Base-by-base conservation (phyloP, 192 early-diverging fungal genomes). In the Helicostylum pulchrum region DNA sequence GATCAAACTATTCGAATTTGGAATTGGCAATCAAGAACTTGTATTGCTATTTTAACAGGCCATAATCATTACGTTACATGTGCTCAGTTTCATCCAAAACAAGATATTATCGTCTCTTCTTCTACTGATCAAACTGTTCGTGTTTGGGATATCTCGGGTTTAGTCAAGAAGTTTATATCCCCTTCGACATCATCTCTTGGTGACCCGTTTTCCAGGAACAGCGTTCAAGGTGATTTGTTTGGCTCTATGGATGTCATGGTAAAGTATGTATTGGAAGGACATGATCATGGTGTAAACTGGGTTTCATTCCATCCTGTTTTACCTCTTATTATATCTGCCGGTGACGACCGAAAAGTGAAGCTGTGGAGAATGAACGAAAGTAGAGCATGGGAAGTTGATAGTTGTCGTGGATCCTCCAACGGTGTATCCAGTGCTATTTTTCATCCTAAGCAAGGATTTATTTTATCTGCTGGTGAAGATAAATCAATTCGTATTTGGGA, bases 1-100 rank as follows among this genome's bases (percentile, higher is more conserved):
- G 97, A 99, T 78, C 95, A 99, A 72, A 98, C 97, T 4, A 95
- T 98, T 66, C 92, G 97, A 51, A 98, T 99, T 60, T 99, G 97
- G 97, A 99, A 99, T 83, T 99, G 97, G 97, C 97, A 99, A 77
- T 96, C 93, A 32, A 82, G 96, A 57, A 97, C 88, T 75, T 98
- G 95, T 68, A 97, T 99, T 61, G 94, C 94, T 30, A 93, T 97
- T 53, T 79, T 99, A 34, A 96, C 97, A 0, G 97, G 97, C 3
- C 97, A 99, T 77, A 96, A 94, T 67, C 95, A 99, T 80, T 99
- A 98, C 72, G 95, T 98, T 20, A 99, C 97, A 94, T 91, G 88
- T 48, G 96, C 96, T 3, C 88, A 94, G 78, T 99, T 99, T 83
- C 97, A 99, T 72, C 96, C 95, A 10, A 95, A 94, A 62, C 93